A percentile compares a stretch with the other conserved stretches of the same genome.
These are phyloP conservation scores for Pseudogymnoascus sp. DNA, from an alignment of 2,329 filamentous ascomycete species.

Conservation along the genomic window DNA sequence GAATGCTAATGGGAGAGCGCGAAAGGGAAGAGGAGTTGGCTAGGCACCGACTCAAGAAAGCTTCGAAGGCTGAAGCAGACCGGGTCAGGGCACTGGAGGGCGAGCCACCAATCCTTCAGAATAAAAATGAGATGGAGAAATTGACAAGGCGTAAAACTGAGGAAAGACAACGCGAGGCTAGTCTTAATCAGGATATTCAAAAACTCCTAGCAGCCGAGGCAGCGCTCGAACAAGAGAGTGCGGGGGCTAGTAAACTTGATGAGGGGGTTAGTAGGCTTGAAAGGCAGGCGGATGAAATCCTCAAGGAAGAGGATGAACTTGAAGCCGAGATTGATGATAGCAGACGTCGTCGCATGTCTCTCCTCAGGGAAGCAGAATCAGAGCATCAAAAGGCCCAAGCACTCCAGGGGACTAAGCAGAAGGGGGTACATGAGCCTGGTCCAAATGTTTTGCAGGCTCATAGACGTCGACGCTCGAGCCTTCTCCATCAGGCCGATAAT, in stretches of 20 bases:
- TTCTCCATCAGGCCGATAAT: conserved; percentile 2
- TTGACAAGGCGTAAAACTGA: not conserved
- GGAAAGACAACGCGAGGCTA: not conserved
- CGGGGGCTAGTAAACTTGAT: not conserved
- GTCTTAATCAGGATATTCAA: conserved; percentile 3
- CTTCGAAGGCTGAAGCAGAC: not conserved
- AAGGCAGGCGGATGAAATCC: not conserved
- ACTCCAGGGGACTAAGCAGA: not conserved
- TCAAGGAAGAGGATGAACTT: conserved; percentile 2
- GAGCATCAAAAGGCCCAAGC: not conserved
- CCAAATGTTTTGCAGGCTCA: not conserved
- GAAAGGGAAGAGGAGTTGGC: conserved; percentile 2
- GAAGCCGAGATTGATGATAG: conserved; percentile 4
- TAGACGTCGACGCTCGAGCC: not conserved
- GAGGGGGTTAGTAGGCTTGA: not conserved
- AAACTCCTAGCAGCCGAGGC: not conserved
- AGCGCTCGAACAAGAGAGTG: not conserved
- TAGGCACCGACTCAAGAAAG: not conserved
- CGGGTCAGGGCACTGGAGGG: not conserved
- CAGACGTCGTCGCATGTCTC: not conserved
- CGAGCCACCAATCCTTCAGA: not conserved
- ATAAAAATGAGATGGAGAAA: conserved; percentile 1
- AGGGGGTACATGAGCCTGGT: not conserved
- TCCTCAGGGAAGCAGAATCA: not conserved
- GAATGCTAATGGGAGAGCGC: not conserved